A percentile compares a stretch with the other conserved stretches of the same genome.
phyloP scores from a whole-genome alignment of 495 filamentous ascomycete genomes.

The Talaromyces borbonicus region DNA sequence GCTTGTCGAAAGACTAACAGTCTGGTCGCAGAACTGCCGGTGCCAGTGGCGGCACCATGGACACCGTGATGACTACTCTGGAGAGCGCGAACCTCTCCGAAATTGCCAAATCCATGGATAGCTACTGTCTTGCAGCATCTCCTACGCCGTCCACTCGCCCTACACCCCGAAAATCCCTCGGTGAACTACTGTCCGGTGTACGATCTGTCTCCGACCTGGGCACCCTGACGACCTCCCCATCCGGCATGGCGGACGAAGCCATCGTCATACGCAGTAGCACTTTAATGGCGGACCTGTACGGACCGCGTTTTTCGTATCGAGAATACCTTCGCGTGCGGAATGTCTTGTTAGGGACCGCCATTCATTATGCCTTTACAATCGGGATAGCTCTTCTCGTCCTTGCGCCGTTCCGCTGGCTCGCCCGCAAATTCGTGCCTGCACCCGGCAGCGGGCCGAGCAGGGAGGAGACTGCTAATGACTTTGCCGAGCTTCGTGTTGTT shows the following conservation, averaged over 20 bases:
- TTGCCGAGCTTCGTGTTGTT: conserved; percentile 55
- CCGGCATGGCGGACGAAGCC: conserved; percentile 48
- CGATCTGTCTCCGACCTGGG: conserved; percentile 55
- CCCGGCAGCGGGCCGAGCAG: conserved; percentile 59
- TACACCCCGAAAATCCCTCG: conserved; percentile 20
- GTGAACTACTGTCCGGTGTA: conserved; percentile 48
- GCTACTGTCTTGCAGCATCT: conserved; percentile 59
- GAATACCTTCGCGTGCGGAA: conserved; percentile 59
- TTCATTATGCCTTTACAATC: conserved; percentile 48
- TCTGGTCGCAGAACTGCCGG: conserved; percentile 26
- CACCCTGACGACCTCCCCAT: conserved; percentile 51
- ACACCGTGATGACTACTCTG: conserved; percentile 52
- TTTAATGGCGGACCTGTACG: conserved; percentile 58
- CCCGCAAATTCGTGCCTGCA: conserved; percentile 43
- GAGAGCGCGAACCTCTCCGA: conserved; percentile 51
- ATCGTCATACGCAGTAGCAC: conserved; percentile 73
- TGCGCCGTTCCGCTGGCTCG: conserved; percentile 43
- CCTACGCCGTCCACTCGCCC: conserved; percentile 28
- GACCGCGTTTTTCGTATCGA: conserved; percentile 59
- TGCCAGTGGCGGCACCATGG: conserved; percentile 66
- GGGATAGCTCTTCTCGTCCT: conserved; percentile 43
- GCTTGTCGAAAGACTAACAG: background rate
- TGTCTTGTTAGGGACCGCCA: conserved; percentile 41
- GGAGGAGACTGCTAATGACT: conserved; percentile 47
- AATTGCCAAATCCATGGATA: conserved; percentile 42